A percentile compares a stretch with the other conserved stretches of the same genome.
Conservation (phyloP, 768 basidiomycete species). For the Tulasnella sp. region DNA sequence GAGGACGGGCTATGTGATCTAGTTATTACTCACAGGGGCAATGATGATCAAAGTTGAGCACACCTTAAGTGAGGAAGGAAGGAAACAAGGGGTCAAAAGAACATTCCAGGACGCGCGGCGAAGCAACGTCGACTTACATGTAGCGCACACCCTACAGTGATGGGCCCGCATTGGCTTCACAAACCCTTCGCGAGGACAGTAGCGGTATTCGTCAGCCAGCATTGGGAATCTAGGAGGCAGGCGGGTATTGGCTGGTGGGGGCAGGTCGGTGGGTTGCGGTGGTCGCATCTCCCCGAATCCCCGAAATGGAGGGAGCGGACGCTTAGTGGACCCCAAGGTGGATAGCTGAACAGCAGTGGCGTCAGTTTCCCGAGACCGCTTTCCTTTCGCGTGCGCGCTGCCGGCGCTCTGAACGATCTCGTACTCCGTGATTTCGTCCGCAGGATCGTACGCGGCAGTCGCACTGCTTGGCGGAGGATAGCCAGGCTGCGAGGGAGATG, state of each 20-base stretch:
- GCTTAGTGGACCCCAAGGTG: constrained; percentile 13
- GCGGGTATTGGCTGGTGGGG: constrained; percentile 7
- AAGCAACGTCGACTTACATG: constrained; percentile 45
- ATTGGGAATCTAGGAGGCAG: constrained; percentile 40
- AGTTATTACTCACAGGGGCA: constrained; percentile 66
- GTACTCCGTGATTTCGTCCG: neutral
- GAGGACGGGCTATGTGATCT: neutral
- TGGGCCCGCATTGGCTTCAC: constrained; percentile 72
- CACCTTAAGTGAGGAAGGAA: constrained; percentile 43
- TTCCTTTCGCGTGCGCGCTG: constrained; percentile 1
- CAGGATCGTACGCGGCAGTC: neutral
- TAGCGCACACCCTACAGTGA: constrained; percentile 81
- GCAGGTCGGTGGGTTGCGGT: neutral
- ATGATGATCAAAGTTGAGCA: constrained; percentile 82
- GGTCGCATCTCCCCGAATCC: neutral
- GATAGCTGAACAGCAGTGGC: constrained; percentile 16
- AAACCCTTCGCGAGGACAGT: constrained; percentile 59
- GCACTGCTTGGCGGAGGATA: constrained; percentile 9
- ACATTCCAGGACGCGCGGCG: neutral
- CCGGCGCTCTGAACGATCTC: neutral
- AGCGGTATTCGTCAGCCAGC: constrained; percentile 60
- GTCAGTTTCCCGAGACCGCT: neutral
- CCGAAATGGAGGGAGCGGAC: neutral
- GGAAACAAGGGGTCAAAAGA: neutral
- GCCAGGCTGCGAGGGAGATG: neutral